Conservation (phyloP, 768 basidiomycete species). For the Podaxis sp. region DNA sequence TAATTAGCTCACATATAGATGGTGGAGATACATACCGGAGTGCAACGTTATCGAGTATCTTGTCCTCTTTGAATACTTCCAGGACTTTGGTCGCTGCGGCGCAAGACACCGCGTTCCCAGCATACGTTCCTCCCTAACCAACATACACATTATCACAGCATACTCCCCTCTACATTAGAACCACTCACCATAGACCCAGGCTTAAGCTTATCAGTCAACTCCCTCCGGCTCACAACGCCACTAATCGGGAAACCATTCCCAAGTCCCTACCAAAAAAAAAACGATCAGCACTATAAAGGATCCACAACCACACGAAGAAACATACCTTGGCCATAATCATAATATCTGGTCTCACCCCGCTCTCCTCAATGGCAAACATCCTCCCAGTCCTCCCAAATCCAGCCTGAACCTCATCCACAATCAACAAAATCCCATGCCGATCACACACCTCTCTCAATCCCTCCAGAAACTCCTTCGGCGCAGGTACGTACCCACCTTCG, state of each 20-base stretch:
- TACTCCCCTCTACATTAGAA: neutral
- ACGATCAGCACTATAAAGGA: too few species aligned
- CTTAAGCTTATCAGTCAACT: slow-evolving; percentile 74
- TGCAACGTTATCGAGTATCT: slow-evolving; percentile 79
- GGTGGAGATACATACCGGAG: slow-evolving; percentile 46
- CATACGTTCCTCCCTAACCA: slow-evolving; percentile 64
- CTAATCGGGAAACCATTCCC: slow-evolving; percentile 95
- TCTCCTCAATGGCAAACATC: slow-evolving; percentile 80
- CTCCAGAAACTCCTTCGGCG: slow-evolving; percentile 75
- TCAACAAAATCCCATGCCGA: slow-evolving; percentile 79
- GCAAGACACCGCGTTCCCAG: slow-evolving; percentile 90
- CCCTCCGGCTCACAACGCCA: slow-evolving; percentile 77
- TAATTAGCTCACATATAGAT: neutral
- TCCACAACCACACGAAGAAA: too few species aligned
- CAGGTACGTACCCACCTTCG: slow-evolving; percentile 94
- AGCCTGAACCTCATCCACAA: slow-evolving; percentile 85
- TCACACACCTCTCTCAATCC: slow-evolving; percentile 87
- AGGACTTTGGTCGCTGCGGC: slow-evolving; percentile 86
- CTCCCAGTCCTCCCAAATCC: slow-evolving; percentile 89
- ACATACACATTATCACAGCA: slow-evolving; percentile 10
- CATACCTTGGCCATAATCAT: slow-evolving; percentile 75
- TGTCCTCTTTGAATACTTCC: slow-evolving; percentile 76
- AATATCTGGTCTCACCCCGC: slow-evolving; percentile 85
- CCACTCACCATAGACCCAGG: slow-evolving; percentile 75
- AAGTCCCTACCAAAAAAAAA: slow-evolving; percentile 45